Percentiles rank a stretch among this genome's conserved stretches.
These are phyloP conservation scores for Tetradesmus obliquus DNA, from an alignment of 139 green algal species.

Conservation along the genomic window DNA sequence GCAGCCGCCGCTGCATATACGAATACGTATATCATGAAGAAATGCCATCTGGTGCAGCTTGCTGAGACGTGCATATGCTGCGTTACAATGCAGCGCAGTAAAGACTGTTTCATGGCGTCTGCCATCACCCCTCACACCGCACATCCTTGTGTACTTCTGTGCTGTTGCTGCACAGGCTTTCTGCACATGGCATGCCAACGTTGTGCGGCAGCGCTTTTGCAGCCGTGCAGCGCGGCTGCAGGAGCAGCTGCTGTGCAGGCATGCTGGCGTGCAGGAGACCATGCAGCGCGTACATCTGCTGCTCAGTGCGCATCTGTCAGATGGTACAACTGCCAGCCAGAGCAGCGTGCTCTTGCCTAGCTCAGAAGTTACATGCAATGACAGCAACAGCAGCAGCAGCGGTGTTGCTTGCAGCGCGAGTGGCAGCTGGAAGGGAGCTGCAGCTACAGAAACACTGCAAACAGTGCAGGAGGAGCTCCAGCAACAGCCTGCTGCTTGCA, in stretches of 20 bases:
- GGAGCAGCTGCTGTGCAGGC: not conserved
- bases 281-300: conserved; percentile 7
- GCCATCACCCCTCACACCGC: no score
- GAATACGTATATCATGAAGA: no score
- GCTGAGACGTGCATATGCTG: no score
- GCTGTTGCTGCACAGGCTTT: conserved; percentile 10
- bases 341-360: not conserved
- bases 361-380: not conserved
- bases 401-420: not conserved
- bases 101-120: no score
- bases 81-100: no score
- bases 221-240: not conserved
- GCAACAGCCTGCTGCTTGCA: not conserved
- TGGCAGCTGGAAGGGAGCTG: not conserved
- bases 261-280: not conserved
- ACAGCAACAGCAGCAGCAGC: not conserved
- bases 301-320: conserved; percentile 3
- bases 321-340: not conserved
- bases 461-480: not conserved
- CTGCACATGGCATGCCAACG: not conserved
- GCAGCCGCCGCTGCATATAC: not conserved
- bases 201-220: not conserved
- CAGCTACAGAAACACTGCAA: not conserved
- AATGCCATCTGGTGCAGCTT: no score
- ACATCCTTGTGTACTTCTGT: not conserved